phyloP scores from a whole-genome alignment of 192 early-diverging fungal genomes.

The Backusella psychrophila region DNA sequence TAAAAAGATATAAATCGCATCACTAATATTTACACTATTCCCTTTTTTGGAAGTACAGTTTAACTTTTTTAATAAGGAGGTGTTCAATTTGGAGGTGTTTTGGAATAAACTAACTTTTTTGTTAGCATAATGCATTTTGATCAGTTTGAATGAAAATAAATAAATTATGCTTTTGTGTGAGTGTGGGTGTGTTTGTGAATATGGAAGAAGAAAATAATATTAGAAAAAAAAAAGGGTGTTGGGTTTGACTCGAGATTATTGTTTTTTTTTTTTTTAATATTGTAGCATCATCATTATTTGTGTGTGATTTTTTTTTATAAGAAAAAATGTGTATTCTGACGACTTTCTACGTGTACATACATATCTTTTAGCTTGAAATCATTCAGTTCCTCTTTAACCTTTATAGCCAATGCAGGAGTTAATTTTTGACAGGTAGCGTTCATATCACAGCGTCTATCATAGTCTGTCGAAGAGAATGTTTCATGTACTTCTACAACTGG shows the following conservation, averaged over 20 bases:
- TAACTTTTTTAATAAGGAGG: slow-evolving; percentile 1
- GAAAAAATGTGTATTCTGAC: slow-evolving; percentile 73
- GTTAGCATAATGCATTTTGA: neutral
- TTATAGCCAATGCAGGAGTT: slow-evolving; percentile 80
- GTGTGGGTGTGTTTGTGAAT: neutral
- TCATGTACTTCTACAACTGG: slow-evolving; percentile 39
- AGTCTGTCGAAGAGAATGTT: slow-evolving; percentile 72
- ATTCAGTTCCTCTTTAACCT: slow-evolving; percentile 93
- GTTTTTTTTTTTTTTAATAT: neutral
- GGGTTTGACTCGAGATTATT: neutral
- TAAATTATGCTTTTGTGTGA: neutral
- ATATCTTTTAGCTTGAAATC: slow-evolving; percentile 92
- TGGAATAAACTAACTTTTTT: slow-evolving; percentile 4
- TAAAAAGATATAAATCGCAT: neutral
- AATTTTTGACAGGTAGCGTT: slow-evolving; percentile 79
- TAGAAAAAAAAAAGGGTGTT: neutral
- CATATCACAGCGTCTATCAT: slow-evolving; percentile 82
- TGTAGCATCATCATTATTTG: neutral
- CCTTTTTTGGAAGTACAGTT: neutral
- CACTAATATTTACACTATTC: neutral
- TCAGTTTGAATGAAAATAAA: slow-evolving; percentile 2
- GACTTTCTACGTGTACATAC: slow-evolving; percentile 81
- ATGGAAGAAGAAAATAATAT: neutral
- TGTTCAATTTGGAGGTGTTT: neutral
- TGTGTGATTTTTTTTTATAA: slow-evolving; percentile 29